A percentile compares a stretch with the other conserved stretches of the same genome.
These are phyloP conservation scores for Athelia sp. DNA, from an alignment of 1,284 basidiomycete genomes.

Conservation along the genomic window DNA sequence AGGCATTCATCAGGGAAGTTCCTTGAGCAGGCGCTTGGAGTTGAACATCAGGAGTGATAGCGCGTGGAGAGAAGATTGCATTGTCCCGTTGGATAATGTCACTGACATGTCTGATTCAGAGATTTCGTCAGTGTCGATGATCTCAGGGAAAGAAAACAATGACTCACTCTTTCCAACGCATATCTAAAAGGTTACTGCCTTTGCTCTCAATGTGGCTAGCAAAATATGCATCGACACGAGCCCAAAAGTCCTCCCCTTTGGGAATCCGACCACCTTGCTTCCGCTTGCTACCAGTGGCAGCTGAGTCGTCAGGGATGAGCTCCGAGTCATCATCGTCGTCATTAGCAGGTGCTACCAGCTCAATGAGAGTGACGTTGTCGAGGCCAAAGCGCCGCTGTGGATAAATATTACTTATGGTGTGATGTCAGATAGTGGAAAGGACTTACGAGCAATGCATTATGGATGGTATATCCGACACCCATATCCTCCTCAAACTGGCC, in stretches of 20 bases:
- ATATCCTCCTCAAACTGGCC: not conserved
- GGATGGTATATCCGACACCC: not conserved
- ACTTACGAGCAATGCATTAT: not conserved
- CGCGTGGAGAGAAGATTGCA: not conserved
- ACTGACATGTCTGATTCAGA: not conserved
- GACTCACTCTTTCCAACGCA: not conserved
- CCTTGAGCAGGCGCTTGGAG: no score
- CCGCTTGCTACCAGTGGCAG: not conserved
- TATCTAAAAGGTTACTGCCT: not conserved
- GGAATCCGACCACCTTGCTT: not conserved
- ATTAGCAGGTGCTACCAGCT: not conserved
- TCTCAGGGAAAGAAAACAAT: not conserved
- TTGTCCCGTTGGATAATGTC: not conserved
- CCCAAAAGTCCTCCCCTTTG: constrained; percentile 1
- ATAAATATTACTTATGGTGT: not conserved
- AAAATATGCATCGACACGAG: not conserved
- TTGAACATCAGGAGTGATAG: no score
- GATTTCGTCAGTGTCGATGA: not conserved
- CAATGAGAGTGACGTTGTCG: not conserved
- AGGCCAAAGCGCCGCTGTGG: not conserved
- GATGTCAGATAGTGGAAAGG: no score
- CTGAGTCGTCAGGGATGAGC: not conserved
- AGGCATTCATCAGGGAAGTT: no score
- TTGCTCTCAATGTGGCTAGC: not conserved
- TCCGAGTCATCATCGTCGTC: not conserved